A percentile compares a stretch with the other conserved stretches of the same genome.
Conservation (phyloP, 2,329 filamentous ascomycete genomes). For the Meredithiella fracta region DNA sequence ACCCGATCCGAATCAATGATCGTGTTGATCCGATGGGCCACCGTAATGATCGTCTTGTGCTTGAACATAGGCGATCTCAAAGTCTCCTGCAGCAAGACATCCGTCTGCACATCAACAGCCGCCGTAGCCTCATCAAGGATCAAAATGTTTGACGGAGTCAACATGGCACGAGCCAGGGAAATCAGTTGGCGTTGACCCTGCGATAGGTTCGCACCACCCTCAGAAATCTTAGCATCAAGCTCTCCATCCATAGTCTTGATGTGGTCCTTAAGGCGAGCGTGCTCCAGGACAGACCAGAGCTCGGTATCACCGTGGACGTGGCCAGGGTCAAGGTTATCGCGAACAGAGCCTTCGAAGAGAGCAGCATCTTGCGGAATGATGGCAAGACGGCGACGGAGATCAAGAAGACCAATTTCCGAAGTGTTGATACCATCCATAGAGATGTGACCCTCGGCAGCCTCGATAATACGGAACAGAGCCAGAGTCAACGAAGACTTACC, state of each 20-base stretch:
- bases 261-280: conserved; percentile 85
- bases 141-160: conserved; percentile 92
- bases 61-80: conserved; percentile 54
- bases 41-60: conserved; percentile 93
- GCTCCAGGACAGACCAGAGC: conserved; percentile 88
- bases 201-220: conserved; percentile 92
- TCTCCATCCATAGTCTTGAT: conserved; percentile 73
- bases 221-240: conserved; percentile 76
- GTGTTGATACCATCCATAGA: conserved; percentile 83
- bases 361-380: conserved; percentile 98
- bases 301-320: conserved; percentile 95
- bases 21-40: conserved; percentile 95
- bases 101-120: conserved; percentile 50
- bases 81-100: conserved; percentile 48
- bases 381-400: conserved; percentile 73
- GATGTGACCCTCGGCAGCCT: conserved; percentile 66
- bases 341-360: conserved; percentile 80
- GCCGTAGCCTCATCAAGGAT: conserved; percentile 95
- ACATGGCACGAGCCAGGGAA: conserved; percentile 78
- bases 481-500: conserved; percentile 91
- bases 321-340: conserved; percentile 89
- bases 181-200: conserved; percentile 90
- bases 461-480: conserved; percentile 88
- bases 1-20: conserved; percentile 82
- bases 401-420: conserved; percentile 73